Conservation (phyloP, 257 asterid species). For the Solanum neorickii region DNA sequence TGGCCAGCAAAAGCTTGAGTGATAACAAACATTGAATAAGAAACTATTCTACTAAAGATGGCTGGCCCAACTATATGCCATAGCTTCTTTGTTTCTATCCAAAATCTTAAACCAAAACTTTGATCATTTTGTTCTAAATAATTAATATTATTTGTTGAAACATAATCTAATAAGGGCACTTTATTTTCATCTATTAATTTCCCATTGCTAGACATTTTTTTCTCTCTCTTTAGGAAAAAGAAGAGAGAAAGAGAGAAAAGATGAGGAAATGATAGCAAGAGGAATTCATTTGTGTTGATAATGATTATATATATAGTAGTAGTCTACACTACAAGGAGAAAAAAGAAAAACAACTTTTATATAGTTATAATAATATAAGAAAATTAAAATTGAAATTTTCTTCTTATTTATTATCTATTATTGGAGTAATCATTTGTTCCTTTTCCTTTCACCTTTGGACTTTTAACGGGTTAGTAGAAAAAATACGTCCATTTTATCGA, state of each 20-base stretch:
- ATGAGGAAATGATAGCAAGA: background rate
- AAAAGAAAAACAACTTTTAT: background rate
- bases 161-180: slow-evolving; percentile 27
- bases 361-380: background rate
- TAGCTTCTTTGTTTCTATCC: slow-evolving; percentile 68
- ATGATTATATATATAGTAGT: background rate
- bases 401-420: background rate
- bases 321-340: background rate
- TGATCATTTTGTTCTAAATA: background rate
- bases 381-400: background rate
- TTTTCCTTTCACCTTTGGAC: background rate
- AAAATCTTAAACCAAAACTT: slow-evolving; percentile 12
- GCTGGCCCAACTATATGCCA: slow-evolving; percentile 86
- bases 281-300: background rate
- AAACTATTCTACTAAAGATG: slow-evolving; percentile 53
- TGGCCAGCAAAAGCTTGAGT: slow-evolving; percentile 88
- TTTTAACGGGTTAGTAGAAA: background rate
- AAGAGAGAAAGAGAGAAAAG: background rate
- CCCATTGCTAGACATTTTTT: slow-evolving; percentile 16
- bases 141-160: background rate
- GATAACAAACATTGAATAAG: slow-evolving; percentile 63
- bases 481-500: too few relatives aligned
- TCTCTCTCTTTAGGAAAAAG: background rate
- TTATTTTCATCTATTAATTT: slow-evolving; percentile 12
- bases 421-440: background rate